Evolutionary conservation across 495 filamentous ascomycete species (phyloP), one percentile per base, ranked within the genome.

Genomic region (Cryomyces minteri): DNA sequence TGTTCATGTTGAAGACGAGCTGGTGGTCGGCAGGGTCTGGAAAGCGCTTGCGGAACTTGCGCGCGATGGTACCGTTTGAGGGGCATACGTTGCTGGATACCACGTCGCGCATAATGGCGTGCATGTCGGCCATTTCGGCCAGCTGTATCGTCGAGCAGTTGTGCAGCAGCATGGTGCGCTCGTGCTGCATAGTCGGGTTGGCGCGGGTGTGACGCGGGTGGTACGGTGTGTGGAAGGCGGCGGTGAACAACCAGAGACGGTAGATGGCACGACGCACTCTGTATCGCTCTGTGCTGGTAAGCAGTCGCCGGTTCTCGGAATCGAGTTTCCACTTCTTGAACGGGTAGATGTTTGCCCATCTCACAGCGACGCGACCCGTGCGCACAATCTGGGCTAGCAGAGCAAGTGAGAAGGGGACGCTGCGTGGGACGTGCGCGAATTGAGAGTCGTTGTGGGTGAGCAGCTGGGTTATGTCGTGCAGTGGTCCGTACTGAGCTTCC

Each of bases 331-430:
- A 88, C 47, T 76, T 74, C 49, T 80, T 70, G 43, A 74, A 64
- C 4, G 81, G 81, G 57, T 82, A 88, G 31, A 82, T 65, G 6
- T 64, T 59, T 51, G 75, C 71, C 80, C 80, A 85, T 47, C 67
- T 65, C 50, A 68, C 67, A 32, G 81, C 73, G 4, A 74, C 59
- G 18, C 63, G 61, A 34, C 81, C 82, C 5, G 74, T 62, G 12
- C 59, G 54, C 7, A 82, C 54, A 43, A 82, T 59, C 51, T 77
- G 74, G 51, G 66, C 59, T 31, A 80, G 62, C 4, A 79, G 65
- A 5, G 73, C 61, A 45, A 69, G 55, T 0, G 76, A 75, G 45
- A 75, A 48, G 18, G 65, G 66, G 0, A 65, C 64, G 30, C 55
- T 54, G 37, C 71, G 70, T 14, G 61, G 54, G 25, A 72, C 4